Evolutionary conservation across 768 basidiomycete species (phyloP).

Genomic region (Psilocybe subaeruginosa): DNA sequence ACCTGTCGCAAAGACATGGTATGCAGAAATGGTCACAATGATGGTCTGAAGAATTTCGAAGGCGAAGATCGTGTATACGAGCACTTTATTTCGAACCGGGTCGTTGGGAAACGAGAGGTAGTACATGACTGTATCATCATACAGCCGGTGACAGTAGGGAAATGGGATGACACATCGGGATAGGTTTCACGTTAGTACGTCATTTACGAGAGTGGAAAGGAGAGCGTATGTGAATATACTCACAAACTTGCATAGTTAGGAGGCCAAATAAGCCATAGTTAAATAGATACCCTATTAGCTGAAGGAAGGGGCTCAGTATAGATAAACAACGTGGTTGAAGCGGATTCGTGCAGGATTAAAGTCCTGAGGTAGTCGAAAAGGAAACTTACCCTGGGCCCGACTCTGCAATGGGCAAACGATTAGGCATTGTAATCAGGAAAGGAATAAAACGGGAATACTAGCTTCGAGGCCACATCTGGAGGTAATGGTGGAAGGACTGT

Average conservation of each 20-base stretch:
- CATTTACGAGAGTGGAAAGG: background rate
- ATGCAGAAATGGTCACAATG: slow-evolving; percentile 7
- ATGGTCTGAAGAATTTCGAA: slow-evolving; percentile 13
- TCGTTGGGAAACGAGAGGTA: slow-evolving; percentile 13
- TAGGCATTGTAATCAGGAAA: background rate
- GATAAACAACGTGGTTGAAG: background rate
- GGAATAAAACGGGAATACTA: background rate
- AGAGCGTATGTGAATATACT: background rate
- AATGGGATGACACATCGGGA: too few relatives aligned
- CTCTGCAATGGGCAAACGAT: background rate
- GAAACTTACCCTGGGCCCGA: background rate
- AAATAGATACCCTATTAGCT: slow-evolving; percentile 16
- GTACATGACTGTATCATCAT: slow-evolving; percentile 6
- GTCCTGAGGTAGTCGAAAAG: background rate
- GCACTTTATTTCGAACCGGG: slow-evolving; percentile 8
- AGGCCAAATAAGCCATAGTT: slow-evolving; percentile 15
- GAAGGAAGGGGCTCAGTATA: too few relatives aligned
- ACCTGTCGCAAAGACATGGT: slow-evolving; percentile 10
- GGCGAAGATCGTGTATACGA: slow-evolving; percentile 7
- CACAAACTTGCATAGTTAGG: slow-evolving; percentile 13
- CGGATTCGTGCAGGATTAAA: background rate
- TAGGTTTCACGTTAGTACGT: too few relatives aligned
- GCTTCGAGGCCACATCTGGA: slow-evolving; percentile 1
- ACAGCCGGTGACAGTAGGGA: too few relatives aligned
- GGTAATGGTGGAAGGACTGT: background rate